Evolutionary conservation across 768 basidiomycete genomes (phyloP), one percentile per base, ranked within the genome.

Genomic region (Tephrocybe sp.): DNA sequence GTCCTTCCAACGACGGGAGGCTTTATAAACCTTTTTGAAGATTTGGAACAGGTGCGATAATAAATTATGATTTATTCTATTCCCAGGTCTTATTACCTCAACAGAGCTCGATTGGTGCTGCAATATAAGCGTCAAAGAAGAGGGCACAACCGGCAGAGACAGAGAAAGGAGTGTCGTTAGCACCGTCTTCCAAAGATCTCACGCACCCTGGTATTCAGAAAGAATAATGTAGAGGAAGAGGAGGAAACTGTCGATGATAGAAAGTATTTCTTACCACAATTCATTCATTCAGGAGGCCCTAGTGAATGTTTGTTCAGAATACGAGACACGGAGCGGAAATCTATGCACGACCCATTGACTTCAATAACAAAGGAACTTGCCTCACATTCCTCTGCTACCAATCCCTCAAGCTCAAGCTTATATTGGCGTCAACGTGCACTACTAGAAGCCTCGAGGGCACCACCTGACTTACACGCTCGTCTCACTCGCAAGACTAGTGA

Each of bases 11-110:
- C 75, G 2, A 72, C 78, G 1, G 71, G 71, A 29, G 84, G 85
- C 1, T 91, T 92, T 58, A 89, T 92, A 66, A 92, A 91, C 61
- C 67, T 93, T 44, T 92, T 91, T 55, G 84, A 87, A 56, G 88
- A 91, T 58, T 56, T 91, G n/a, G 90, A 91, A 58, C 75, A 82
- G 55, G 88, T 85, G 45, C 15, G 74, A 54, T n/a, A n/a, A 18
- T 5, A 15, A 5, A 36, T 24, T 9, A 7, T 6, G 27, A 15
- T 7, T 19, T 29, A 27, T 11, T 18, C 42, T 53, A 34, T 50
- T 36, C 11, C 15, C 4, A n/a, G n/a, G n/a, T n/a, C n/a, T n/a
- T n/a, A n/a, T n/a, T n/a, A n/a, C n/a, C n/a, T n/a, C n/a, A n/a
- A n/a, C n/a, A 78, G 75, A 77, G 72, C 53, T 69, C 76, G 3